Evolutionary conservation across 805 yeast genomes (phyloP).

Genomic region (Saccharomyces mikatae): DNA sequence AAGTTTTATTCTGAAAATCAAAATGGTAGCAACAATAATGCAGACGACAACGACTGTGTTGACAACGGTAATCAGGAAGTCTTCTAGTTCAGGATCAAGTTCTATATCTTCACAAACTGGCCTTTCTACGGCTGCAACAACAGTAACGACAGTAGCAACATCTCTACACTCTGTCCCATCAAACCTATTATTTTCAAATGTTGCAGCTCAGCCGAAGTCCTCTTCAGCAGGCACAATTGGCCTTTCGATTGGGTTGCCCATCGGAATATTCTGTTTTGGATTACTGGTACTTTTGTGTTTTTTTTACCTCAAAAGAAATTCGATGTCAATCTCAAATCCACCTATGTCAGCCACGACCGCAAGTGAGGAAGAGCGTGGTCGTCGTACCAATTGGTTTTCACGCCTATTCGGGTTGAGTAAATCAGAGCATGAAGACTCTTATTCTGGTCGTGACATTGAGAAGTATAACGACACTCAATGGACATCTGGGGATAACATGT

Average conservation of each 20-base stretch:
- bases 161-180: background rate
- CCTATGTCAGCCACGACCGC: slow-evolving; percentile 5
- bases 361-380: background rate
- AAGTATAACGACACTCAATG: slow-evolving; percentile 6
- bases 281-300: slow-evolving; percentile 14
- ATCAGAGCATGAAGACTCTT: background rate
- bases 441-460: background rate
- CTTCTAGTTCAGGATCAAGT: background rate
- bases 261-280: slow-evolving; percentile 23
- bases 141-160: background rate
- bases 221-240: slow-evolving; percentile 16
- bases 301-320: slow-evolving; percentile 10
- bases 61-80: background rate
- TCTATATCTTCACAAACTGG: background rate
- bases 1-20: background rate
- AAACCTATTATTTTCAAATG: background rate
- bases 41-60: background rate
- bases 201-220: slow-evolving; percentile 4
- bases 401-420: background rate
- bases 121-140: background rate
- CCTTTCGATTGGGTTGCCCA: slow-evolving; percentile 27
- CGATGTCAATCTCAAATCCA: background rate
- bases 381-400: slow-evolving; percentile 4
- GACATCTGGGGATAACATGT: slow-evolving; percentile 5
- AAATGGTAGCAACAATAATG: background rate